Percentiles rank a stretch among this genome's conserved stretches.
Conservation (phyloP, 2,329 filamentous ascomycete species). For the Colletotrichum limetticola region DNA sequence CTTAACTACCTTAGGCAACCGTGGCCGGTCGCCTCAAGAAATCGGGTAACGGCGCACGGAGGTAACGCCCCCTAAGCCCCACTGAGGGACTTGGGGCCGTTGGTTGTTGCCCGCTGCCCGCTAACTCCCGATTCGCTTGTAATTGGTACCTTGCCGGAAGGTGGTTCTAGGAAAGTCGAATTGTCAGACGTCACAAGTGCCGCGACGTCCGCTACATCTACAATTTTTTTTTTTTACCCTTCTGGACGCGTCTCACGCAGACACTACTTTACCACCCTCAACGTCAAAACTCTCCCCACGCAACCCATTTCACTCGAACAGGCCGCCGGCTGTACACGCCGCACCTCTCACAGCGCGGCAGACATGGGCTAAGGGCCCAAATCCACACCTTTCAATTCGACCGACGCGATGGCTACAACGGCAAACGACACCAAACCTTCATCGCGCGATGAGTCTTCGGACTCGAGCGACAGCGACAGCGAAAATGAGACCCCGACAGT, state of each 20-base stretch:
- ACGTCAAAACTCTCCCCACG: neutral
- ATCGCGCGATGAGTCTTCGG: constrained; percentile 34
- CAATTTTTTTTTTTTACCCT: constrained; percentile 8
- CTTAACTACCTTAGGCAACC: too few relatives aligned
- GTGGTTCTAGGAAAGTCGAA: neutral
- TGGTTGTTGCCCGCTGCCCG: neutral
- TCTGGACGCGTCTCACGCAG: constrained; percentile 18
- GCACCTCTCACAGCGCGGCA: neutral
- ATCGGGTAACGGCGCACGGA: neutral
- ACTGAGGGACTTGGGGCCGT: neutral
- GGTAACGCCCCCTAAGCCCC: neutral
- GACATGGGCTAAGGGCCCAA: constrained; percentile 23
- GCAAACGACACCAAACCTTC: constrained; percentile 16
- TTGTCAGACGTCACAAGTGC: constrained; percentile 29
- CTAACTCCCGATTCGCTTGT: constrained; percentile 7
- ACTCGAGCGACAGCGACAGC: constrained; percentile 43
- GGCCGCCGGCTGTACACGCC: neutral
- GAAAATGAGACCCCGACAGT: constrained; percentile 47
- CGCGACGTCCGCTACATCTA: constrained; percentile 20
- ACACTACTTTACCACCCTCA: neutral
- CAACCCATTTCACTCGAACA: neutral
- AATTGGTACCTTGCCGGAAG: neutral
- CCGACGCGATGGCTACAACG: constrained; percentile 31
- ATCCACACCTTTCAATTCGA: constrained; percentile 1
- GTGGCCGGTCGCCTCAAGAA: too few relatives aligned